Evolutionary conservation across 257 asterid genomes (phyloP), one percentile per base, ranked within the genome.

Genomic region (Thymus mandschuricus): DNA sequence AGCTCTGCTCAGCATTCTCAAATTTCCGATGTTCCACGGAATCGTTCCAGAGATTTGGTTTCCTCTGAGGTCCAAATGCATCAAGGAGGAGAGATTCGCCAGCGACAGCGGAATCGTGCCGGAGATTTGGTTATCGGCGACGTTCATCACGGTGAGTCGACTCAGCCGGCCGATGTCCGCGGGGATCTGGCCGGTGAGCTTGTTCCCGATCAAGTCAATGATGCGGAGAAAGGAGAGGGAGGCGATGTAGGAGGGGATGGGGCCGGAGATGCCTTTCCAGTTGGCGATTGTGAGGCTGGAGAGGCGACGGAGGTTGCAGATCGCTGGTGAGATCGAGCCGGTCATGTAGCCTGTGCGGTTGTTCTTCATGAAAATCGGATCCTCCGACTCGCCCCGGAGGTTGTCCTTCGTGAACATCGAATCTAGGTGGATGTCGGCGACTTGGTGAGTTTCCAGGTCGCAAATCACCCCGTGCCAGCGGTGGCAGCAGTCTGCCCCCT

Each of bases 381-480:
- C 98, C 76, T 93, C 96, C 3, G 97, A 87, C 75, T 91, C 96
- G n/a, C 97, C 98, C 0, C 96, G 94, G 29, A 93, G 96, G 81
- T 81, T 91, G 21, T 21, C 21, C 21, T 21, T 21, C 21, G 21
- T 21, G 21, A 21, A 21, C 21, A 21, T 21, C 21, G 21, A 21
- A 21, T 21, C 21, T 0, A 21, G 21, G 21, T 21, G 21, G 56
- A 93, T 87, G 77, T 91, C 97, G 31, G 96, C 96, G 65, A 93
- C 97, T 0, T 83, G 87, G 75, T 51, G 81, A 8, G 82, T 78
- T 56, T 64, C 84, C 52, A 84, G 92, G 80, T 93, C 96, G 75
- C 98, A 93, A 50, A 92, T 91, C 30, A 93, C 89, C 1, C 98
- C 98, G 64, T 91, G 84, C 98, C 97, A 93, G 64, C 72, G 79